Evolutionary conservation across 176 grass and related monocot species (phyloP), one percentile per base, ranked within the genome.

Genomic region (Eragrostis curvula): DNA sequence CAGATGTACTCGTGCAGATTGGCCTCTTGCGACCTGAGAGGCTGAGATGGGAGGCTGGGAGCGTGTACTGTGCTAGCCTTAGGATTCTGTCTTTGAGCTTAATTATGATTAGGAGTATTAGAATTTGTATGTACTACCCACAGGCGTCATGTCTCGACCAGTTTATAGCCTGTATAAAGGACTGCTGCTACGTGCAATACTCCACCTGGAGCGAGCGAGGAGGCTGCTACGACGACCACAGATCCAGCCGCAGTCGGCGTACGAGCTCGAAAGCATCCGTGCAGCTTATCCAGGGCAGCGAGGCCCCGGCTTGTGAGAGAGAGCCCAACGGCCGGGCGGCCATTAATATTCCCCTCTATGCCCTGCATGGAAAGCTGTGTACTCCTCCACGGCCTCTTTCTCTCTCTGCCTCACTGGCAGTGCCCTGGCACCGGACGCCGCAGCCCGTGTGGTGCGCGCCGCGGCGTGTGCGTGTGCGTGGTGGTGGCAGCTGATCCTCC

Each of bases 331-430:
- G 49, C 30, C 21, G 32, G 68, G 21, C 21, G 7, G 49, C 78
- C 48, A 80, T 80, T 69, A 80, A 80, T 69, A 56, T 69, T 68
- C 49, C 36, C 64, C 20, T 49, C 53, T 68, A 73, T 73, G 69
- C 69, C 42, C 55, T 49, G 44, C 69, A 50, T 82, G 21, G 32
- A 64, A 82, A 82, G 56, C 5, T 82, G 80, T 82, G 55, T 16
- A 70, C 32, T 42, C 3, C 5, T 66, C 18, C 32, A 5, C 77
- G 61, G 42, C 32, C 3, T 7, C 21, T 46, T 0, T 45, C 68
- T 62, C 79, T 72, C 68, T 81, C 67, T 72, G 68, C 68, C 43
- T 82, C 27, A 8, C 69, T 74, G 70, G 81, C 70, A 44, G 28
- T 14, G 16, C 46, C 18, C 70, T 72, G 70, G 29, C 62, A 30